These are phyloP conservation scores for Aspergillus steynii DNA, from an alignment of 495 filamentous ascomycete species.

Conservation along the genomic window DNA sequence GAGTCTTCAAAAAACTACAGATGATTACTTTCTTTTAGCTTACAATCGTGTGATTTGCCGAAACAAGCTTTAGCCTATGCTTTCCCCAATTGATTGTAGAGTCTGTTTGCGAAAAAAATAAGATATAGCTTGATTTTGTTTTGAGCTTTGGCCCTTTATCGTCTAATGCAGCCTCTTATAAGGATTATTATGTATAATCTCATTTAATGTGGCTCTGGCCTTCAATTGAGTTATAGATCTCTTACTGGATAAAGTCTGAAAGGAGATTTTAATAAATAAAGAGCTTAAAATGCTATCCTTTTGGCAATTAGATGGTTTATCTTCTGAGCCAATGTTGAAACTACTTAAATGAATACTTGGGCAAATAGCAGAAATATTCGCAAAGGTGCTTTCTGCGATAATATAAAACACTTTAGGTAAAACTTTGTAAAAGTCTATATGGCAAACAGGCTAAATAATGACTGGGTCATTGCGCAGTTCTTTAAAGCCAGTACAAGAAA, in stretches of 20 bases:
- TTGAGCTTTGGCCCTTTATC: background rate
- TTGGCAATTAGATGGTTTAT: too few species aligned
- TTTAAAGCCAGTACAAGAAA: too few species aligned
- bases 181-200: background rate
- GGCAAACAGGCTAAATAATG: too few species aligned
- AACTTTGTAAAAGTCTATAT: too few species aligned
- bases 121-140: background rate
- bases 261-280: too few species aligned
- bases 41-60: conserved; percentile 1
- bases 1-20: background rate
- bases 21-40: conserved; percentile 1
- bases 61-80: background rate
- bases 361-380: too few species aligned
- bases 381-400: too few species aligned
- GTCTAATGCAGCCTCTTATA: background rate
- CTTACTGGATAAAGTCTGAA: background rate
- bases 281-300: too few species aligned
- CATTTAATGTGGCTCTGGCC: background rate
- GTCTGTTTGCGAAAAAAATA: conserved; percentile 1
- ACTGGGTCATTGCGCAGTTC: background rate
- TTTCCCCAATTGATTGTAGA: background rate
- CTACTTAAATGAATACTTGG: too few species aligned
- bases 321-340: too few species aligned
- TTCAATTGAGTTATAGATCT: background rate
- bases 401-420: too few species aligned